These are phyloP conservation scores for Lyophyllum decastes DNA, from an alignment of 768 basidiomycete genomes.

Conservation along the genomic window DNA sequence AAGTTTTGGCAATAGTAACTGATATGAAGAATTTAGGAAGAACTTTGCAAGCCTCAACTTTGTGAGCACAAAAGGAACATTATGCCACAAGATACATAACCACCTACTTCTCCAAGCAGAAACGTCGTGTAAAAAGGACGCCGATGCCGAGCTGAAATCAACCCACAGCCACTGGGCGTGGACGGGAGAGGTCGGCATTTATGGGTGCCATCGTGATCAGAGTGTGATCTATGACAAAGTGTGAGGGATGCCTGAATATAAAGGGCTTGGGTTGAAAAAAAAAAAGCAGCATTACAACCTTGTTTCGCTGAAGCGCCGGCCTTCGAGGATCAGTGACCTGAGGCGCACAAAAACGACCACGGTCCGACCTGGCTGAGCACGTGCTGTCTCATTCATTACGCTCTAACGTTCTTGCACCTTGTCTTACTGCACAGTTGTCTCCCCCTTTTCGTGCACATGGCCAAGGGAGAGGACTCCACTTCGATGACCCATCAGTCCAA, in stretches of 20 bases:
- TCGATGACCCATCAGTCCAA: constrained; percentile 59
- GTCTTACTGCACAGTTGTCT: constrained; percentile 6
- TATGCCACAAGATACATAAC: neutral
- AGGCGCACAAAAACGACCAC: constrained; percentile 7
- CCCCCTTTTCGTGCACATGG: constrained; percentile 28
- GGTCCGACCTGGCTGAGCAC: constrained; percentile 19
- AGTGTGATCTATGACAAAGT: constrained; percentile 16
- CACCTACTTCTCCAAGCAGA: neutral
- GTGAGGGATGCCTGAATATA: constrained; percentile 7
- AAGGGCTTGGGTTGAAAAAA: constrained; percentile 9
- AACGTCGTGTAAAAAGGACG: neutral
- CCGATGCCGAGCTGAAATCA: neutral
- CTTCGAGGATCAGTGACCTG: constrained; percentile 9
- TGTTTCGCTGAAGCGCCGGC: constrained; percentile 3
- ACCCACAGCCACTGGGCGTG: constrained; percentile 7
- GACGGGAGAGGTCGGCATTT: constrained; percentile 12
- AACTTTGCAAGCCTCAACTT: neutral
- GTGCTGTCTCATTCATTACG: constrained; percentile 17
- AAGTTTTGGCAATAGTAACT: neutral
- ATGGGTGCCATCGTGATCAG: constrained; percentile 13
- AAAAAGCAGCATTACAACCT: neutral
- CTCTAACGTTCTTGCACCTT: constrained; percentile 10
- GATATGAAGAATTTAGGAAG: neutral
- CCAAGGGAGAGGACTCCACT: constrained; percentile 51
- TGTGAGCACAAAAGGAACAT: neutral